Evolutionary conservation across 352 stramenopile species (phyloP).

Genomic region (Phytophthora multivora): DNA sequence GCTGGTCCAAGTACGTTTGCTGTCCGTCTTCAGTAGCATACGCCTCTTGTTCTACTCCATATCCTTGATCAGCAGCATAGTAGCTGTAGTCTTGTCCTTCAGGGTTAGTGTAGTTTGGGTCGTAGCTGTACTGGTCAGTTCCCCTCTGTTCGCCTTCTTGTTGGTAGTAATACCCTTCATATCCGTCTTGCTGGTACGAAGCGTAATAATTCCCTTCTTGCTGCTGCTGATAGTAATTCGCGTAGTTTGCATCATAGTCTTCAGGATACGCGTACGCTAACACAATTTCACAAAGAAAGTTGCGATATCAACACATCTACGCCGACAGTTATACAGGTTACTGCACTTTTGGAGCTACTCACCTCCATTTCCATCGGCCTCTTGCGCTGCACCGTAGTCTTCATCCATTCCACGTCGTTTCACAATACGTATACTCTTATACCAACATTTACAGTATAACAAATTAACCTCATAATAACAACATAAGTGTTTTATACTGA

Average conservation of each 20-base stretch:
- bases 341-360: background rate
- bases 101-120: slow-evolving; percentile 1
- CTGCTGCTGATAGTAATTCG: slow-evolving; percentile 14
- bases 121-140: slow-evolving; percentile 7
- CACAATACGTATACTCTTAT: background rate
- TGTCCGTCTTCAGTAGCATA: slow-evolving; percentile 19
- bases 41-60: slow-evolving; percentile 1
- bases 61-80: slow-evolving; percentile 5
- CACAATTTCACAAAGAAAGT: background rate
- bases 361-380: slow-evolving; percentile 2
- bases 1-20: slow-evolving; percentile 29
- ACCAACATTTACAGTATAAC: background rate
- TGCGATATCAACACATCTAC: too few species aligned
- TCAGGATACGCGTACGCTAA: slow-evolving; percentile 15
- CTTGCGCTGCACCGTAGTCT: background rate
- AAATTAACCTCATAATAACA: too few species aligned
- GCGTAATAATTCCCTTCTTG: slow-evolving; percentile 3
- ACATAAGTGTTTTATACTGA: too few species aligned
- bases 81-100: slow-evolving; percentile 6
- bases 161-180: slow-evolving; percentile 11
- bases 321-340: background rate
- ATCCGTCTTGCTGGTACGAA: slow-evolving; percentile 12
- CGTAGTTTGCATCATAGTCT: slow-evolving; percentile 21
- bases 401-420: slow-evolving; percentile 21
- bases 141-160: slow-evolving; percentile 6